phyloP scores from a whole-genome alignment of 164 flowering plant genomes.

The Platanus orientalis region DNA sequence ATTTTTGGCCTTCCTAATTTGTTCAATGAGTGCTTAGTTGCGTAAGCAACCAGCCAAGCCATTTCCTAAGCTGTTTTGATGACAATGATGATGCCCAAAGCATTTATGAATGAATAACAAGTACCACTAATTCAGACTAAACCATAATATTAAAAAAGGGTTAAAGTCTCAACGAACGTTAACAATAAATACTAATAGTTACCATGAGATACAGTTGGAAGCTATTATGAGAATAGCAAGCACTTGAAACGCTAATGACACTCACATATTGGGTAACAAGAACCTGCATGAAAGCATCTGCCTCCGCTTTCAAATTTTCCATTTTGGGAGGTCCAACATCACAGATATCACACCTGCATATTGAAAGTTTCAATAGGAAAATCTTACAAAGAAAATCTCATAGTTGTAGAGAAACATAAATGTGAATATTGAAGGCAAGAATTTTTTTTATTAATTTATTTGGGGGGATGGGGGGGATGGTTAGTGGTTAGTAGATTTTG shows the following conservation, averaged over 20 bases:
- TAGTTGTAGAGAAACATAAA: background rate
- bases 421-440: background rate
- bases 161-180: background rate
- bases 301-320: conserved; percentile 64
- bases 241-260: conserved; percentile 8
- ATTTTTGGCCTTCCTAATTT: too few species aligned
- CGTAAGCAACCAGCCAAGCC: too few species aligned
- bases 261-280: conserved; percentile 53
- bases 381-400: background rate
- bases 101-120: too few species aligned
- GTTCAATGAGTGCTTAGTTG: too few species aligned
- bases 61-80: too few species aligned
- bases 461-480: too few species aligned
- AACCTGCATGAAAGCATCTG: conserved; percentile 44
- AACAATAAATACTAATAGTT: too few species aligned
- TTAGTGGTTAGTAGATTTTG: too few species aligned
- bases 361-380: background rate
- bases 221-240: background rate
- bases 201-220: background rate
- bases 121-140: too few species aligned
- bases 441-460: too few species aligned
- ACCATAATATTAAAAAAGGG: too few species aligned
- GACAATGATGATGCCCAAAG: too few species aligned
- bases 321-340: conserved; percentile 59
- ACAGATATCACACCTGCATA: conserved; percentile 88